Conservation (phyloP, 768 basidiomycete genomes). For the Lentinula guzmanii region DNA sequence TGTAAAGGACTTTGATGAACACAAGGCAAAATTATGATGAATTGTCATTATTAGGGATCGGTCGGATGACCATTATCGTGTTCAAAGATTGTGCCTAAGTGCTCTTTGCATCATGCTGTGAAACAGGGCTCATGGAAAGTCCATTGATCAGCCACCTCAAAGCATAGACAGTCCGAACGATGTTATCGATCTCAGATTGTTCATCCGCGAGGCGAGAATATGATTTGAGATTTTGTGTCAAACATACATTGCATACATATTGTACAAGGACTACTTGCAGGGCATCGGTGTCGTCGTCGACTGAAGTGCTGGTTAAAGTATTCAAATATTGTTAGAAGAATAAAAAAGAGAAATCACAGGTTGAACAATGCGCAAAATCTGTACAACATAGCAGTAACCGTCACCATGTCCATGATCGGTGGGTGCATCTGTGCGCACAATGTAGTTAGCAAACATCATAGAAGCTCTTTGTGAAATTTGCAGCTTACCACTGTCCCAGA, state of each 20-base stretch:
- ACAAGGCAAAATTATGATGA: conserved; percentile 49
- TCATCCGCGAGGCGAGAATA: neutral
- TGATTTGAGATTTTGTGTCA: neutral
- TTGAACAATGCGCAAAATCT: conserved; percentile 63
- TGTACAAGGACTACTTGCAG: conserved; percentile 6
- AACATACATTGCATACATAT: conserved; percentile 2
- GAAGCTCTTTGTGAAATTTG: neutral
- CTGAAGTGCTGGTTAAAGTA: neutral
- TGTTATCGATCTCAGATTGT: neutral
- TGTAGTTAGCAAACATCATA: conserved; percentile 3
- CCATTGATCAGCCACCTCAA: neutral
- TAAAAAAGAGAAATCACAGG: conserved; percentile 22
- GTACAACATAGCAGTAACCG: conserved; percentile 81
- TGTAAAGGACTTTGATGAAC: conserved; percentile 38
- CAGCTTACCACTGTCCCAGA: conserved; percentile 69
- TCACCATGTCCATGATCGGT: conserved; percentile 86
- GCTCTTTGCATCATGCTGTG: neutral
- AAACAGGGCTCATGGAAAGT: neutral
- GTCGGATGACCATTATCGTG: conserved; percentile 30
- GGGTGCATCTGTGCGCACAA: conserved; percentile 60
- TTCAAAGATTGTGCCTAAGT: conserved; percentile 1
- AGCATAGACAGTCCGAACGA: neutral
- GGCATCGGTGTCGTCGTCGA: neutral
- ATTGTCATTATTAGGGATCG: conserved; percentile 2
- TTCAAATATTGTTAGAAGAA: neutral